Evolutionary conservation across 2,329 filamentous ascomycete species (phyloP), one percentile per base, ranked within the genome.

Genomic region (Orbilia javanica): DNA sequence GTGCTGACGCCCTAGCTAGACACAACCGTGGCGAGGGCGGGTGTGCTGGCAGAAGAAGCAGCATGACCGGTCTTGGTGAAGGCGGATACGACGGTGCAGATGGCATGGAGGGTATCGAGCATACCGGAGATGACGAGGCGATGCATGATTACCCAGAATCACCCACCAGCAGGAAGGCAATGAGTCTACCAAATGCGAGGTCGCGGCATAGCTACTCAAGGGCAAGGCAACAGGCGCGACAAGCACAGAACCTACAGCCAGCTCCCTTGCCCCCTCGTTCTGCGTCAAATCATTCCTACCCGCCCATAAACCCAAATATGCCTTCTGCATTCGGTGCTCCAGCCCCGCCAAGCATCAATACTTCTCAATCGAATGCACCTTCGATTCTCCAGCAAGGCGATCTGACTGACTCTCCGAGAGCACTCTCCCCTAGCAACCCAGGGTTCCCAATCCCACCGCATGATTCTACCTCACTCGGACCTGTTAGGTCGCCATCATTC

Each of bases 1-100:
- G 96, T 80, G 96, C 96, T 11, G 96, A 99, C 86, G 96, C 96
- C 27, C 86, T 99, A 67, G 96, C 96, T 52, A 90, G 96, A 77
- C 96, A 99, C 83, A 97, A 93, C 83, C 98, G 98, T 85, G 96
- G 96, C 36, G 92, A 94, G 67, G 96, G 96, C 67, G 96, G 96
- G 57, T 99, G 96, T 85, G 96, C 96, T 11, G 96, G 96, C 71
- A 90, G 96, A 72, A 89, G 96, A 80, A 91, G 93, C 44, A 97
- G 94, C 82, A 91, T 94, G 88, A 91, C 91, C 50, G 91, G 91
- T 83, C 96, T 94, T 83, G 91, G 89, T 29, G 90, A 91, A 18
- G 92, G 94, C 39, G 93, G 94, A 67, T 92, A 96, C 55, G 87
- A 90, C 74, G 87, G 88, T 62, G 89, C 88, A 18, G 84, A 86